Percentiles rank a stretch among this genome's conserved stretches.
Evolutionary conservation across 495 filamentous ascomycete species (phyloP).

Genomic region (Penicillium argentinense): DNA sequence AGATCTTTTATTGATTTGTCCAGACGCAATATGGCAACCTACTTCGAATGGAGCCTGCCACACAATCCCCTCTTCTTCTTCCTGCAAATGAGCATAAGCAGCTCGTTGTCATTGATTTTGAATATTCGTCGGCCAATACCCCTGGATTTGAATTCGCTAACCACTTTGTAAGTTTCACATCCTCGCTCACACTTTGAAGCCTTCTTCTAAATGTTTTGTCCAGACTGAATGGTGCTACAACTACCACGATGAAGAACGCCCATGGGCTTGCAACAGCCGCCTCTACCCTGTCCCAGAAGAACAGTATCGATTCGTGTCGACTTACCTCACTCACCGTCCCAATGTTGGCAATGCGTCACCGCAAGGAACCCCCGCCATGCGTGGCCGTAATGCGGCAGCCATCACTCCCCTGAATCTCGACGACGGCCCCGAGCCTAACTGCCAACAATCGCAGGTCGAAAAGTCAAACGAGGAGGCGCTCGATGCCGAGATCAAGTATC

Average conservation of each 20-base stretch:
- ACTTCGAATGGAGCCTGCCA: slow-evolving; percentile 78
- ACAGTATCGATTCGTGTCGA: slow-evolving; percentile 77
- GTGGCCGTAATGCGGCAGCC: slow-evolving; percentile 31
- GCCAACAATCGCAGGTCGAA: slow-evolving; percentile 48
- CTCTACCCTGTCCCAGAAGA: slow-evolving; percentile 77
- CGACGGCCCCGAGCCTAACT: slow-evolving; percentile 26
- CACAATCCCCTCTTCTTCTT: slow-evolving; percentile 82
- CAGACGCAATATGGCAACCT: slow-evolving; percentile 99
- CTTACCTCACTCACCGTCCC: slow-evolving; percentile 81
- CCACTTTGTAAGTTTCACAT: slow-evolving; percentile 69
- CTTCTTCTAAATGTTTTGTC: slow-evolving; percentile 5
- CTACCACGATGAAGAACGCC: slow-evolving; percentile 69
- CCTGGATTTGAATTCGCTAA: slow-evolving; percentile 94
- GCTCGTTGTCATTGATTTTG: slow-evolving; percentile 96
- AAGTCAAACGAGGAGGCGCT: slow-evolving; percentile 53
- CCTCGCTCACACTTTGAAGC: not conserved
- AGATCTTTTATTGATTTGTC: slow-evolving; percentile 18
- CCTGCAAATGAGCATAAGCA: slow-evolving; percentile 93
- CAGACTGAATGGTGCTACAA: slow-evolving; percentile 95
- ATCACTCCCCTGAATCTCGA: slow-evolving; percentile 38
- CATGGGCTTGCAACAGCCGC: slow-evolving; percentile 66
- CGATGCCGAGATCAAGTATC: slow-evolving; percentile 62
- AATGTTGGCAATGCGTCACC: slow-evolving; percentile 57
- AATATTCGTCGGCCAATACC: slow-evolving; percentile 90
- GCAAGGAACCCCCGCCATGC: slow-evolving; percentile 45